These are phyloP conservation scores for Bretschneidera sinensis DNA, from an alignment of 345 rosid species.

Conservation along the genomic window DNA sequence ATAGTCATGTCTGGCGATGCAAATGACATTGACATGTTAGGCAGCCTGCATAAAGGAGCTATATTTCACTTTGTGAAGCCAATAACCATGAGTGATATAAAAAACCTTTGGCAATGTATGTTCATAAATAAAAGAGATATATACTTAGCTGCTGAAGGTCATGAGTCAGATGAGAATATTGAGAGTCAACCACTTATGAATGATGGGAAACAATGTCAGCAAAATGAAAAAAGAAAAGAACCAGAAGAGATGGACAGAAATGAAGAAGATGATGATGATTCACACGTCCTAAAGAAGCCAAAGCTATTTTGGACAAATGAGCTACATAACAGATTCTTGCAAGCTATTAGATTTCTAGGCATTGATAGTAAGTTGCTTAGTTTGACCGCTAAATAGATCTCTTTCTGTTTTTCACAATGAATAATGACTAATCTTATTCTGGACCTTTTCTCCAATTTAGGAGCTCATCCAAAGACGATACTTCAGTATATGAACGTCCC, in stretches of 20 bases:
- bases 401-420: no score
- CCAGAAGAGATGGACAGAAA: constrained; percentile 11
- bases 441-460: neutral
- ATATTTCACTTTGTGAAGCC: constrained; percentile 39
- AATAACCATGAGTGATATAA: constrained; percentile 20
- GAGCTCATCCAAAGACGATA: neutral
- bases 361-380: constrained; percentile 29
- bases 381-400: neutral
- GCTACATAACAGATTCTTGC: constrained; percentile 34
- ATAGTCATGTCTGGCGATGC: constrained; percentile 35
- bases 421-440: no score
- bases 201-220: constrained; percentile 6
- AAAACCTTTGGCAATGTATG: constrained; percentile 45
- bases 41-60: constrained; percentile 45
- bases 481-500: no score
- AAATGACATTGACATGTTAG: constrained; percentile 25
- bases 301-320: constrained; percentile 42
- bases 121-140: constrained; percentile 12
- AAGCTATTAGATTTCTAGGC: constrained; percentile 33
- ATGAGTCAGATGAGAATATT: constrained; percentile 13
- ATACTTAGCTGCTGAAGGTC: neutral
- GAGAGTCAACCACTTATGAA: constrained; percentile 10
- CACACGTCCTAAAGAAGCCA: constrained; percentile 26
- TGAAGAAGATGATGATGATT: neutral
- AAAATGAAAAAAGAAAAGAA: constrained; percentile 23